A percentile compares a stretch with the other conserved stretches of the same genome.
Evolutionary conservation across 2,329 filamentous ascomycete species (phyloP).

Genomic region (Cercospora sesami): DNA sequence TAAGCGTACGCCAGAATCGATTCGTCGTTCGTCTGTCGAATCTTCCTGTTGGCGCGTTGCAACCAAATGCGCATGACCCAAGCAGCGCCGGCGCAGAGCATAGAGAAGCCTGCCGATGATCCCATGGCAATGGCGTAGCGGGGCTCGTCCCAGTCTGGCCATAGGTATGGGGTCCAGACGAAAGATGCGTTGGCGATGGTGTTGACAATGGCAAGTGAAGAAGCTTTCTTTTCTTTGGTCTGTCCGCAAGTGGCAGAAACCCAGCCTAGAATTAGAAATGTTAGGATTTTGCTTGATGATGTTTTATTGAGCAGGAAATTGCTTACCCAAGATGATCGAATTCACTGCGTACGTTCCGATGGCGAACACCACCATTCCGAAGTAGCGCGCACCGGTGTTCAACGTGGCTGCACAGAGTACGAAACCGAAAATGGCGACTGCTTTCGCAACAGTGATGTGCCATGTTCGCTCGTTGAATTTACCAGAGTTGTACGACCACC

Average conservation of each 20-base stretch:
- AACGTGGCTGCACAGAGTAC: constrained; percentile 40
- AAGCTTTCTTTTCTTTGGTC: constrained; percentile 54
- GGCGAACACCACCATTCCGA: constrained; percentile 32
- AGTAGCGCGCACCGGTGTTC: constrained; percentile 40
- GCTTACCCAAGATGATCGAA: constrained; percentile 38
- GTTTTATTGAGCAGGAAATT: not conserved
- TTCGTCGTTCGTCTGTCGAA: constrained; percentile 36
- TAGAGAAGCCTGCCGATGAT: constrained; percentile 47
- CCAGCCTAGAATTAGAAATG: constrained; percentile 46
- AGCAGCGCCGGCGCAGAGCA: constrained; percentile 47
- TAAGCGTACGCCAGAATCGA: constrained; percentile 34
- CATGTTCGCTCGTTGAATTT: constrained; percentile 44
- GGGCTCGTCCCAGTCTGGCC: constrained; percentile 49
- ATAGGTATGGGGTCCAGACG: constrained; percentile 55
- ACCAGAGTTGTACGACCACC: constrained; percentile 40
- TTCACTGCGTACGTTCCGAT: constrained; percentile 50
- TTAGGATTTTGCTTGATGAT: not conserved
- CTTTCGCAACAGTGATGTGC: constrained; percentile 43
- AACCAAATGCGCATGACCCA: constrained; percentile 48
- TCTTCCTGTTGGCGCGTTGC: constrained; percentile 46
- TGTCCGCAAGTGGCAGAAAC: constrained; percentile 48
- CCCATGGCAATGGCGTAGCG: constrained; percentile 50
- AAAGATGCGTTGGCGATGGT: constrained; percentile 52
- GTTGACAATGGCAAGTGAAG: constrained; percentile 52
- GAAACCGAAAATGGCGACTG: constrained; percentile 42